phyloP scores from a whole-genome alignment of 306 rosid genomes.

The Cucumis cinereus region DNA sequence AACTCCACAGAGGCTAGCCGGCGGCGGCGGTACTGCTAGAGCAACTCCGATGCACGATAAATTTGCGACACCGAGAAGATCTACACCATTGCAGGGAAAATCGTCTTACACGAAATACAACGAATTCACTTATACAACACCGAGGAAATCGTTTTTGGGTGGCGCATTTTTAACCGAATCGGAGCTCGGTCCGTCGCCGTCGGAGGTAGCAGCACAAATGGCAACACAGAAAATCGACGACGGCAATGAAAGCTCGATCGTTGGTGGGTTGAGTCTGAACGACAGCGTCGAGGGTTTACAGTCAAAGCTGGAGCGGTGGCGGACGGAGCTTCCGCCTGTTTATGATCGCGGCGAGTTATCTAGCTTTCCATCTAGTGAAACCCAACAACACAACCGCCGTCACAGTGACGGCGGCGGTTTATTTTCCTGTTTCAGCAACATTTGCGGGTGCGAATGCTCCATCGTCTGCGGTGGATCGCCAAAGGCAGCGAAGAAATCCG shows the following conservation, averaged over 20 bases:
- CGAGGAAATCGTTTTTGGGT: conserved; percentile 30
- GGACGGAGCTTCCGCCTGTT: conserved; percentile 48
- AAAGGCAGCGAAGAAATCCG: conserved; percentile 12
- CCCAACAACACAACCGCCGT: conserved; percentile 20
- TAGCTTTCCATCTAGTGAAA: conserved; percentile 9
- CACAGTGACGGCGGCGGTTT: conserved; percentile 43
- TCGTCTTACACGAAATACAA: conserved; percentile 7
- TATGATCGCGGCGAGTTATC: conserved; percentile 48
- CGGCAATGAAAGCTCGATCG: conserved; percentile 31
- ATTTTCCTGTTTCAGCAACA: conserved; percentile 88
- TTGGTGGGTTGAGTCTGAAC: conserved; percentile 56
- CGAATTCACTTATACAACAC: conserved; percentile 34
- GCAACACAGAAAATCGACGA: conserved; percentile 34
- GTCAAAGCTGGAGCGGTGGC: conserved; percentile 82
- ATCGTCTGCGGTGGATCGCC: conserved; percentile 45
- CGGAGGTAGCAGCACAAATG: conserved; percentile 70
- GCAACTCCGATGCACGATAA: conserved; percentile 8
- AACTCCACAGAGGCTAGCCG: neutral
- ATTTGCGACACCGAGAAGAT: neutral
- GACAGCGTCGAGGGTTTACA: conserved; percentile 54
- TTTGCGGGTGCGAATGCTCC: conserved; percentile 75
- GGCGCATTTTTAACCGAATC: conserved; percentile 46
- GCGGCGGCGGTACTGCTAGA: neutral
- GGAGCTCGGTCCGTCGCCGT: conserved; percentile 83
- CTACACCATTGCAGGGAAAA: conserved; percentile 17